Evolutionary conservation across 371 early-diverging fungal species (phyloP).

Genomic region (Mortierella sp.): DNA sequence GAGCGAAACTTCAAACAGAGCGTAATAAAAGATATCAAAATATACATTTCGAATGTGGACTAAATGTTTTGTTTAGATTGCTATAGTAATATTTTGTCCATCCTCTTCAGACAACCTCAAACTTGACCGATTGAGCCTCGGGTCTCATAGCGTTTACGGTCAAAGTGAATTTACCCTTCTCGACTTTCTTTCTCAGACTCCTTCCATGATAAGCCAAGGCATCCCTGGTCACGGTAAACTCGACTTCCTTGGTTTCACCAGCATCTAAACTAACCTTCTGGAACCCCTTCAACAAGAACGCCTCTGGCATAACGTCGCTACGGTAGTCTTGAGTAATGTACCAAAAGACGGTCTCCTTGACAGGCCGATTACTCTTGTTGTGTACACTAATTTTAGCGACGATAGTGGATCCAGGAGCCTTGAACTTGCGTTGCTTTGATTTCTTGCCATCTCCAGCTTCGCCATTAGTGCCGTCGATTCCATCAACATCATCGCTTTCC

Average conservation of each 20-base stretch:
- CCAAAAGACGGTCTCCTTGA: constrained; percentile 72
- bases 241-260: constrained; percentile 59
- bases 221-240: constrained; percentile 59
- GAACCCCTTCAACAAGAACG: constrained; percentile 63
- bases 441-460: not conserved
- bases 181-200: constrained; percentile 55
- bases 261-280: constrained; percentile 63
- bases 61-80: no score
- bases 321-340: constrained; percentile 72
- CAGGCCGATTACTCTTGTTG: constrained; percentile 62
- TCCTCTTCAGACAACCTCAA: constrained; percentile 24
- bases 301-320: constrained; percentile 59
- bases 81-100: not conserved
- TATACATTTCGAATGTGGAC: not conserved
- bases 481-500: not conserved
- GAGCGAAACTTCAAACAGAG: not conserved
- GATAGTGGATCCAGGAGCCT: constrained; percentile 19
- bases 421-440: not conserved
- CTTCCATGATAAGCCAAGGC: constrained; percentile 60
- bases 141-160: constrained; percentile 62
- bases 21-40: not conserved
- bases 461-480: not conserved
- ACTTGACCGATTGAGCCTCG: constrained; percentile 40
- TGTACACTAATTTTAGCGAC: constrained; percentile 61
- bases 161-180: constrained; percentile 59